Percentiles rank a stretch among this genome's conserved stretches.
Conservation (phyloP, 139 green algal genomes). For the Tetradesmus obliquus region DNA sequence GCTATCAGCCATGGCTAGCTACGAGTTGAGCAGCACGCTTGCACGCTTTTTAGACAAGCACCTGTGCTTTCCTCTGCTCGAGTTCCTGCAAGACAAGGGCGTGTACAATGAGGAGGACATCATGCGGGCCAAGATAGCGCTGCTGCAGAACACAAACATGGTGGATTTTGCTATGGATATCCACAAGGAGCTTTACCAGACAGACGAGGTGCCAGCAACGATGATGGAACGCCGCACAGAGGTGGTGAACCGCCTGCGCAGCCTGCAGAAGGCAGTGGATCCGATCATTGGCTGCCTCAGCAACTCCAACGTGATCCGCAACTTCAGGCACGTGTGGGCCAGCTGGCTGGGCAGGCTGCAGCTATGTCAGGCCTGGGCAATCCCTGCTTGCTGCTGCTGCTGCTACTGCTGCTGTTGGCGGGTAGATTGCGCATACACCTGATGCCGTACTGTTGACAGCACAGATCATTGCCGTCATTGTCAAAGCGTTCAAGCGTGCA, state of each 20-base stretch:
- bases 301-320: conserved; percentile 89
- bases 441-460: not conserved
- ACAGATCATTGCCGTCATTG: not conserved
- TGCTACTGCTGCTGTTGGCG: not conserved
- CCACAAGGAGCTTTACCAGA: conserved; percentile 87
- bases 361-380: not conserved
- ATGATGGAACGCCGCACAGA: conserved; percentile 72
- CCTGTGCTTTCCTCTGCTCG: conserved; percentile 96
- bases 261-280: conserved; percentile 83
- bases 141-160: conserved; percentile 99
- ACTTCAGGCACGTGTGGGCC: conserved; percentile 61
- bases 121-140: conserved; percentile 93
- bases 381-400: not conserved
- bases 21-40: conserved; percentile 81
- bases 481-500: too few species aligned
- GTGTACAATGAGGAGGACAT: conserved; percentile 92
- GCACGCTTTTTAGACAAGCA: conserved; percentile 89
- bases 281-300: conserved; percentile 93
- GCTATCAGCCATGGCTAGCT: conserved; percentile 50
- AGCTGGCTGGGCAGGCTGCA: not conserved
- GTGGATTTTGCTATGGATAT: conserved; percentile 98
- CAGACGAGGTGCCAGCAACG: conserved; percentile 64
- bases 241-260: conserved; percentile 76
- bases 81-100: conserved; percentile 91
- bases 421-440: not conserved